Percentiles rank a stretch among this genome's conserved stretches.
phyloP scores from a whole-genome alignment of 768 basidiomycete species.

The Lactarius indigo region DNA sequence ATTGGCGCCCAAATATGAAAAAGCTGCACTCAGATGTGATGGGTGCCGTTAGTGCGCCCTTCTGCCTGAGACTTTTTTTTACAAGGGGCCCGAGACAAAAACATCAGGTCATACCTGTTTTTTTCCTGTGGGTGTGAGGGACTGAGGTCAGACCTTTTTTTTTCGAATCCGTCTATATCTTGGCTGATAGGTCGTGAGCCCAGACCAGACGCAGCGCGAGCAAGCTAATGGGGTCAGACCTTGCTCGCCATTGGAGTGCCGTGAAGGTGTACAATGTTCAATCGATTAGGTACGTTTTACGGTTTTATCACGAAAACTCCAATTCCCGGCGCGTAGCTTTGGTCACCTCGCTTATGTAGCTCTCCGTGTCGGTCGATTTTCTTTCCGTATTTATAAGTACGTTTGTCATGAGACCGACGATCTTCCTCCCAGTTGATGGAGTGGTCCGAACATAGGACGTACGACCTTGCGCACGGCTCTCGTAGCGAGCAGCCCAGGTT shows the following conservation, averaged over 20 bases:
- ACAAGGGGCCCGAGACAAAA: no score
- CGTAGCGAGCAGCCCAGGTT: background rate
- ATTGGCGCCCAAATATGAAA: no score
- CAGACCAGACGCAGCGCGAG: no score
- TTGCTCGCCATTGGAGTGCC: no score
- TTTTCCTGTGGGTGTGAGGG: background rate
- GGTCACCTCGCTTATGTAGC: background rate
- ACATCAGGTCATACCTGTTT: no score
- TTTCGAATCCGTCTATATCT: no score
- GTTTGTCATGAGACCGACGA: background rate
- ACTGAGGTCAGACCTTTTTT: background rate
- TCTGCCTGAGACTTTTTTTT: no score
- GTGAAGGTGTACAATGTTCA: no score
- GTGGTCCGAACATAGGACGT: background rate
- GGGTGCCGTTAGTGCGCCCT: no score
- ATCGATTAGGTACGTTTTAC: background rate
- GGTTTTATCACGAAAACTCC: background rate
- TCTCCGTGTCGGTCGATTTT: background rate
- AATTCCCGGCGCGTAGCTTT: background rate
- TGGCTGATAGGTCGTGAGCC: no score
- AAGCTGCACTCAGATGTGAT: no score
- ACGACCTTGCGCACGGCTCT: background rate
- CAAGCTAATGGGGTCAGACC: no score
- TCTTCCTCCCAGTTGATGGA: background rate
- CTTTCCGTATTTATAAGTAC: background rate